Conservation (phyloP, 345 rosid species). For the Gossypioides kirkii region DNA sequence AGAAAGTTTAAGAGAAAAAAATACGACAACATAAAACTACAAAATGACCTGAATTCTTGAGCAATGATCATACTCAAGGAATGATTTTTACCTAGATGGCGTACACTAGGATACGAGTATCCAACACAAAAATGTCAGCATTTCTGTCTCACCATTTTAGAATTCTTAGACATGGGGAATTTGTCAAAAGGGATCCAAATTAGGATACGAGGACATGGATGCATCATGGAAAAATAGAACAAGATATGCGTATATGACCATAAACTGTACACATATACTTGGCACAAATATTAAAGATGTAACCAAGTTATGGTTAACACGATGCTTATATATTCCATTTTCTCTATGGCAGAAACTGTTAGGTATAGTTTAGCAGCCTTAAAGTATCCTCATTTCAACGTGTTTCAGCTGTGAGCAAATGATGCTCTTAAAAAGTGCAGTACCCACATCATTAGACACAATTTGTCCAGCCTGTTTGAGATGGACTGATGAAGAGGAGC, state of each 20-base stretch:
- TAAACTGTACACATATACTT: not conserved
- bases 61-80: not conserved
- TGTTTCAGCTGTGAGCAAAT: not conserved
- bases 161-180: not conserved
- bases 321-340: not conserved
- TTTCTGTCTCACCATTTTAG: not conserved
- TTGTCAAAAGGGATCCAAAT: not conserved
- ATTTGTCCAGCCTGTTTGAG: not conserved
- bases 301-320: not conserved
- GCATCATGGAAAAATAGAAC: not conserved
- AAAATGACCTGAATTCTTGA: not conserved
- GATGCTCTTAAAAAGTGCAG: not conserved
- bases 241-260: not conserved
- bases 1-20: not conserved
- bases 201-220: not conserved
- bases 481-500: not conserved
- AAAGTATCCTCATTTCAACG: not conserved
- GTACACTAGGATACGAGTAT: not conserved
- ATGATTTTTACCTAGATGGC: not conserved
- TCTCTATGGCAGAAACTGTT: not conserved
- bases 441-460: not conserved
- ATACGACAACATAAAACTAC: not conserved
- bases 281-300: not conserved
- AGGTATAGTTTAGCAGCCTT: not conserved
- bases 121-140: not conserved